Evolutionary conservation across 2,329 filamentous ascomycete species (phyloP).

Genomic region (Colletotrichum sp.): DNA sequence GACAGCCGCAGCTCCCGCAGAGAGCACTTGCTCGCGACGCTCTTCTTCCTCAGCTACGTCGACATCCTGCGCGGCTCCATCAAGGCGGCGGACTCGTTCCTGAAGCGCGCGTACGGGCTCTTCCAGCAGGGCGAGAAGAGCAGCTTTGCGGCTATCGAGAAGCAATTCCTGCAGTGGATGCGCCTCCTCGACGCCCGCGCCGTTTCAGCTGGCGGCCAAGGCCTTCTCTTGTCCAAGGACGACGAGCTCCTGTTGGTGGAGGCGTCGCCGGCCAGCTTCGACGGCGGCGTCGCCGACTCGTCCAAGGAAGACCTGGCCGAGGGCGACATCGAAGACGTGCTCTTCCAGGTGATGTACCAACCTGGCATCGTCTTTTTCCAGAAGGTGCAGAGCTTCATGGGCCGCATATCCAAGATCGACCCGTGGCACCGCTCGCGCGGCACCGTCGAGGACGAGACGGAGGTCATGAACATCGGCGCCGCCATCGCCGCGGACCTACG

Average conservation of each 20-base stretch:
- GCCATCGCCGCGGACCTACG: conserved; percentile 55
- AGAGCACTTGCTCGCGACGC: conserved; percentile 51
- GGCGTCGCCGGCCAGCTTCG: conserved; percentile 45
- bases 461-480: conserved; percentile 60
- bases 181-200: conserved; percentile 60
- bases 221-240: conserved; percentile 54
- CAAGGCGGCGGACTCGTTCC: conserved; percentile 50
- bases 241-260: conserved; percentile 51
- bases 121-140: conserved; percentile 46
- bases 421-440: conserved; percentile 61
- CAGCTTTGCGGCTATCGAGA: conserved; percentile 44
- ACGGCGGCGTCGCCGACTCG: conserved; percentile 31
- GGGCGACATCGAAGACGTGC: conserved; percentile 51
- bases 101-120: conserved; percentile 53
- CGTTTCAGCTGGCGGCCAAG: conserved; percentile 61
- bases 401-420: conserved; percentile 60
- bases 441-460: conserved; percentile 62
- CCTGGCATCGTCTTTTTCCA: conserved; percentile 63
- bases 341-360: conserved; percentile 61
- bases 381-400: conserved; percentile 62
- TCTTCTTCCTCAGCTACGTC: conserved; percentile 61
- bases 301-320: conserved; percentile 25
- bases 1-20: conserved; percentile 31
- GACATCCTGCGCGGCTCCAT: conserved; percentile 51
- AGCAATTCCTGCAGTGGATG: conserved; percentile 58